Conservation (phyloP, 768 basidiomycete genomes). For the Panaeolus cyanescens region DNA sequence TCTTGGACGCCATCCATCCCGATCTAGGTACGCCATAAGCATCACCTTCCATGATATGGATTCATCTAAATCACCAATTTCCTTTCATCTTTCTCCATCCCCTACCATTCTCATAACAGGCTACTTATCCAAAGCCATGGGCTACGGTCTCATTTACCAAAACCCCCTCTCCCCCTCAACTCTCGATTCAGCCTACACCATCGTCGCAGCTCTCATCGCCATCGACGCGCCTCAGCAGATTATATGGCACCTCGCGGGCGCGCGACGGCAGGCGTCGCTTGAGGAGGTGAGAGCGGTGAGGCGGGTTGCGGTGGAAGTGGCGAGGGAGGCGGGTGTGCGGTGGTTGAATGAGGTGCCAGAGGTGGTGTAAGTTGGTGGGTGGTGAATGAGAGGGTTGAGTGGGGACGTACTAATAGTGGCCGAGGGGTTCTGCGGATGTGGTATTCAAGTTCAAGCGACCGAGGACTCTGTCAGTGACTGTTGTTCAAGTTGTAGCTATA, state of each 20-base stretch:
- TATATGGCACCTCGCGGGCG: slow-evolving; percentile 61
- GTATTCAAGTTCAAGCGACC: no score
- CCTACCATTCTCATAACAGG: slow-evolving; percentile 33
- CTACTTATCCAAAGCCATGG: slow-evolving; percentile 55
- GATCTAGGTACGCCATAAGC: slow-evolving; percentile 60
- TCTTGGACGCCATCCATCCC: slow-evolving; percentile 59
- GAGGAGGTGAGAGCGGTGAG: slow-evolving; percentile 58
- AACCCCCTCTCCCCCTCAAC: slow-evolving; percentile 37
- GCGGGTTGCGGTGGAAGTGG: slow-evolving; percentile 53
- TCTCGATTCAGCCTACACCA: slow-evolving; percentile 58
- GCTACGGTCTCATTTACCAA: slow-evolving; percentile 59
- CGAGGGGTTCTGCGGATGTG: no score
- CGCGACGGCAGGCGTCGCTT: slow-evolving; percentile 49
- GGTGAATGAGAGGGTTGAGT: neutral
- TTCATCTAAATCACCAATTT: no score
- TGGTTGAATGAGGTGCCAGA: slow-evolving; percentile 61
- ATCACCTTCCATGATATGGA: no score
- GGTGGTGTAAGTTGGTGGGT: neutral
- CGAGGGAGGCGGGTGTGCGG: slow-evolving; percentile 44
- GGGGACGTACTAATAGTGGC: no score
- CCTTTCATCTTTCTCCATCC: neutral
- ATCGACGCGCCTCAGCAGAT: slow-evolving; percentile 64
- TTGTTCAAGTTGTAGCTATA: no score
- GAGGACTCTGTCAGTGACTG: no score
- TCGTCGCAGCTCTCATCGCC: slow-evolving; percentile 64